Conservation (phyloP, 2,329 filamentous ascomycete species). For the Monilinia polystroma region DNA sequence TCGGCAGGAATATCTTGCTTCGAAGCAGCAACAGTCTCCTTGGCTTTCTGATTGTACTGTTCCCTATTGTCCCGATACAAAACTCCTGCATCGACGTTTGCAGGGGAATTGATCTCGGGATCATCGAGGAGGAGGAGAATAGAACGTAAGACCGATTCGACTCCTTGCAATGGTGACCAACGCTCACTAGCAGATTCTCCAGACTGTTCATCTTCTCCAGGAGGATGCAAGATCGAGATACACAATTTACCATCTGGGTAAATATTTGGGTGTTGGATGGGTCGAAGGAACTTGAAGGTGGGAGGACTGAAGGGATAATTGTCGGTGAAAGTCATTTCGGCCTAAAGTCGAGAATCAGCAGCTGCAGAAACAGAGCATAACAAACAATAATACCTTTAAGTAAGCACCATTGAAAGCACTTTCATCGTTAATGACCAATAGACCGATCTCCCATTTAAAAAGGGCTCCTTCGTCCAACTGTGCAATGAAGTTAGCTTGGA, state of each 20-base stretch:
- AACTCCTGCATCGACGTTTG: slow-evolving; percentile 90
- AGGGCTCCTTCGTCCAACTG: slow-evolving; percentile 72
- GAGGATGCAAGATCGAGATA: slow-evolving; percentile 92
- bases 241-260: slow-evolving; percentile 88
- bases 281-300: slow-evolving; percentile 77
- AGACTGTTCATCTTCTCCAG: slow-evolving; percentile 89
- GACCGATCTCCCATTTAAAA: slow-evolving; percentile 80
- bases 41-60: slow-evolving; percentile 68
- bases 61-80: slow-evolving; percentile 73
- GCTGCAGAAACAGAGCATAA: neutral
- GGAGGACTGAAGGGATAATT: slow-evolving; percentile 92
- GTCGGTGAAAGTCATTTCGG: slow-evolving; percentile 79
- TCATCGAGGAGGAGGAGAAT: slow-evolving; percentile 91
- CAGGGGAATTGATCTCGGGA: slow-evolving; percentile 88
- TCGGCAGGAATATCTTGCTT: slow-evolving; percentile 76
- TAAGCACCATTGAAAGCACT: slow-evolving; percentile 92
- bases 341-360: slow-evolving; percentile 46
- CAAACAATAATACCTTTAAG: slow-evolving; percentile 58
- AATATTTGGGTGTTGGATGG: slow-evolving; percentile 90
- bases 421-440: slow-evolving; percentile 91
- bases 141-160: slow-evolving; percentile 91
- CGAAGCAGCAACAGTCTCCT: slow-evolving; percentile 67
- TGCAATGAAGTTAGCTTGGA: slow-evolving; percentile 24
- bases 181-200: slow-evolving; percentile 87
- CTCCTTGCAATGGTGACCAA: slow-evolving; percentile 91